Percentiles rank a stretch among this genome's conserved stretches.
Conservation (phyloP, 805 yeast genomes). For the Ogataea ganodermae region DNA sequence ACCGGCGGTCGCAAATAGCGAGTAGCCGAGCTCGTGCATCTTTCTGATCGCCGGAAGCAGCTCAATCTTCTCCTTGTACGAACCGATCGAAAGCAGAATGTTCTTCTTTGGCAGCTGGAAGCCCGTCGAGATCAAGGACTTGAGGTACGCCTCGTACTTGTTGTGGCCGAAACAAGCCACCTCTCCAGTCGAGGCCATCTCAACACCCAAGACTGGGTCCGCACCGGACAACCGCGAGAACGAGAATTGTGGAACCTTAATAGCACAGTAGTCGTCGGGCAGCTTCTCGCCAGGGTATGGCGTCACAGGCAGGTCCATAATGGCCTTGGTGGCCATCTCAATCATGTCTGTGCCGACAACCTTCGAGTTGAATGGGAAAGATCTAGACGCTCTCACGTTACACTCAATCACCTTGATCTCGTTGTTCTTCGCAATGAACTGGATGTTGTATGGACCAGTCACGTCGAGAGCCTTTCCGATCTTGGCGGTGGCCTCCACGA, state of each 20-base stretch:
- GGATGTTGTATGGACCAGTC: conserved; percentile 97
- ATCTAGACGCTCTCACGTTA: conserved; percentile 98
- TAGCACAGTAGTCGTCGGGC: conserved; percentile 93
- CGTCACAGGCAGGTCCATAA: conserved; percentile 80
- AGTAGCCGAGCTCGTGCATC: conserved; percentile 81
- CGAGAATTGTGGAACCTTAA: conserved; percentile 96
- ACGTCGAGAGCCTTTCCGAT: conserved; percentile 93
- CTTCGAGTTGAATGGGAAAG: conserved; percentile 98
- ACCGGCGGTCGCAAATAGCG: conserved; percentile 96
- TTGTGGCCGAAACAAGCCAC: conserved; percentile 96
- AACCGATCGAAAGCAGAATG: conserved; percentile 91
- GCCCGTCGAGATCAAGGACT: conserved; percentile 92
- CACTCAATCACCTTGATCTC: conserved; percentile 98
- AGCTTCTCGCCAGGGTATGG: conserved; percentile 89
- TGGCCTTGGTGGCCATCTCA: conserved; percentile 96
- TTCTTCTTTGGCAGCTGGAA: conserved; percentile 94
- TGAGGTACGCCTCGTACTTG: conserved; percentile 96
- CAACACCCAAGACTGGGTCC: conserved; percentile 96
- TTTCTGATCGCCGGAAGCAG: conserved; percentile 83
- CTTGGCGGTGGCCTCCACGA: conserved; percentile 94
- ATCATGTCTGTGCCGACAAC: conserved; percentile 95
- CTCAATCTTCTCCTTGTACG: conserved; percentile 94
- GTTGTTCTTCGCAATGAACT: conserved; percentile 92
- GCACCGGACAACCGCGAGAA: conserved; percentile 97
- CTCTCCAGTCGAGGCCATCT: conserved; percentile 99